These are phyloP conservation scores for Canariomyces notabilis DNA, from an alignment of 2,329 filamentous ascomycete genomes.

Conservation along the genomic window DNA sequence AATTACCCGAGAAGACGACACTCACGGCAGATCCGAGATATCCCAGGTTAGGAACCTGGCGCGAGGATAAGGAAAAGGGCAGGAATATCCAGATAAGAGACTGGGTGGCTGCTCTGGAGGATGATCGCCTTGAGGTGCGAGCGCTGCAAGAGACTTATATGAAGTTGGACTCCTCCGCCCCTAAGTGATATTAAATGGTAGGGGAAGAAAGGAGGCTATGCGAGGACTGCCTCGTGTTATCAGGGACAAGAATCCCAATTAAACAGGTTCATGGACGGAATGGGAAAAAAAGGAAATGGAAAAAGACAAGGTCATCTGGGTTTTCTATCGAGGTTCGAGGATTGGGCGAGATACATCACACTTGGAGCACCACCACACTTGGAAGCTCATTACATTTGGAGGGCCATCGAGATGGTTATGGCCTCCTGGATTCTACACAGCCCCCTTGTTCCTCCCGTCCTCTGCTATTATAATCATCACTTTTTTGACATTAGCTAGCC, in stretches of 20 bases:
- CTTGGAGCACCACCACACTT: too few species aligned
- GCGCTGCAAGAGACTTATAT: conserved; percentile 57
- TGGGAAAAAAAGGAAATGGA: neutral
- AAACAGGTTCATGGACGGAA: too few species aligned
- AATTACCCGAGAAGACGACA: conserved; percentile 33
- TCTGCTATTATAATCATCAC: neutral
- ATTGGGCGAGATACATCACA: neutral
- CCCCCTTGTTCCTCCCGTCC: neutral
- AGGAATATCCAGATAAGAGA: conserved; percentile 79
- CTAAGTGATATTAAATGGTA: conserved; percentile 11
- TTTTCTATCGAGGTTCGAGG: neutral
- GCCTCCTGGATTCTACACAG: neutral
- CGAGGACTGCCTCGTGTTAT: neutral
- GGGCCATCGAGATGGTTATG: neutral
- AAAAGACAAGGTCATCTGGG: neutral
- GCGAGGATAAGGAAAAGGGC: conserved; percentile 73
- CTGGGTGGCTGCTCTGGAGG: conserved; percentile 72
- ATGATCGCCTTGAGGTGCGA: conserved; percentile 64
- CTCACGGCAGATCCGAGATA: conserved; percentile 56
- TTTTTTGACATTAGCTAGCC: conserved; percentile 12
- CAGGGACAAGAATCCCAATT: too few species aligned
- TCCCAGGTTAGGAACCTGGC: conserved; percentile 62
- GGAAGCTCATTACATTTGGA: too few species aligned
- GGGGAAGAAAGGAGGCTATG: too few species aligned
- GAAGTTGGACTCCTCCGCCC: conserved; percentile 38